Evolutionary conservation across 768 basidiomycete genomes (phyloP).

Genomic region (Flagelloscypha sp.): DNA sequence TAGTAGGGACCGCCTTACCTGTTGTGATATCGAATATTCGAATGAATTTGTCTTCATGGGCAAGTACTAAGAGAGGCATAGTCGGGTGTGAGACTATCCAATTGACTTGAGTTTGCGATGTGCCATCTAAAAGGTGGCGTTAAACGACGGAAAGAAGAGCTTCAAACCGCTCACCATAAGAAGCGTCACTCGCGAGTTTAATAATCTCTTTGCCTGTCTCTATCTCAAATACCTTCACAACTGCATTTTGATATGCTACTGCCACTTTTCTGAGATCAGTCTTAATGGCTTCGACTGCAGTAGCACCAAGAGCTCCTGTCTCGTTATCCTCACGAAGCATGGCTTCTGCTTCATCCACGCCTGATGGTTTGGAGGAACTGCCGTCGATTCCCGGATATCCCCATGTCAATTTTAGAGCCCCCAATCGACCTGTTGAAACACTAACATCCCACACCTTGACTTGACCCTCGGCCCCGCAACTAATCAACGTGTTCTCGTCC

Average conservation of each 20-base stretch:
- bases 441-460: constrained; percentile 93
- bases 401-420: constrained; percentile 71
- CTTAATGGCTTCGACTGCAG: constrained; percentile 76
- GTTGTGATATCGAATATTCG: constrained; percentile 80
- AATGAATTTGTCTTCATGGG: constrained; percentile 90
- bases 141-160: background rate
- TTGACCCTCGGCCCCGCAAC: constrained; percentile 83
- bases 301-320: constrained; percentile 54
- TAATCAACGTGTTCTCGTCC: constrained; percentile 77
- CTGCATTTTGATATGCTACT: constrained; percentile 83
- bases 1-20: constrained; percentile 38
- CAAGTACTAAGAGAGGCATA: constrained; percentile 79
- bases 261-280: constrained; percentile 80
- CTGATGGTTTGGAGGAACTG: constrained; percentile 17
- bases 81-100: constrained; percentile 85
- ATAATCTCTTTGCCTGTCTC: constrained; percentile 74
- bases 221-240: constrained; percentile 89
- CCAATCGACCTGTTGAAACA: constrained; percentile 52
- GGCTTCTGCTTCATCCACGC: constrained; percentile 25
- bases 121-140: constrained; percentile 45
- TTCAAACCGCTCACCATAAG: constrained; percentile 40
- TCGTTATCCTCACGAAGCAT: constrained; percentile 43
- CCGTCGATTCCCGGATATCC: constrained; percentile 64
- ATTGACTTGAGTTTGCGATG: constrained; percentile 75
- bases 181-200: constrained; percentile 51